These are phyloP conservation scores for Saturnispora dispora DNA, from an alignment of 805 yeast species.

Conservation along the genomic window DNA sequence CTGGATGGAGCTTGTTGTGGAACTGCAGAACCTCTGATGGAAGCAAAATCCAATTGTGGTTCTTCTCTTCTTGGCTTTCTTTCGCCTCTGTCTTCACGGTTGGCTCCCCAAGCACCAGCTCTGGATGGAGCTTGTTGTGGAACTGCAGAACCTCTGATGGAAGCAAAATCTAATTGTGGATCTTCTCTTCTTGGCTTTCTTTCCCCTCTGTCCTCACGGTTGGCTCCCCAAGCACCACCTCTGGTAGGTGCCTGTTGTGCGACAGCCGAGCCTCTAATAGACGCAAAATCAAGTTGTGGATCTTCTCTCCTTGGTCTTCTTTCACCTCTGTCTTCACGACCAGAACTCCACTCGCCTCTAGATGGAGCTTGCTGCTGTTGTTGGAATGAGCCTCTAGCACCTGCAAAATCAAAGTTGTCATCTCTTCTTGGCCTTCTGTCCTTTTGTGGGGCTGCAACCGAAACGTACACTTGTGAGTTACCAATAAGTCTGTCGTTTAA, in stretches of 20 bases:
- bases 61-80: constrained; percentile 30
- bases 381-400: constrained; percentile 32
- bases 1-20: constrained; percentile 25
- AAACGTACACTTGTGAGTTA: constrained; percentile 44
- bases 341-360: background rate
- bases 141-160: constrained; percentile 24
- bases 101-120: constrained; percentile 20
- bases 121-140: constrained; percentile 26
- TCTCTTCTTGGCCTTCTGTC: constrained; percentile 27
- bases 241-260: background rate
- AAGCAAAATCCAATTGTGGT: constrained; percentile 44
- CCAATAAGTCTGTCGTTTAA: constrained; percentile 36
- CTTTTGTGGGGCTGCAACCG: constrained; percentile 51
- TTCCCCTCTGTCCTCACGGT: constrained; percentile 10
- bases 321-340: constrained; percentile 16
- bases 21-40: constrained; percentile 24
- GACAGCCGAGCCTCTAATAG: constrained; percentile 28
- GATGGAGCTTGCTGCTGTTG: constrained; percentile 8
- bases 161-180: constrained; percentile 44
- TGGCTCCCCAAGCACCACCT: constrained; percentile 2
- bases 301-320: constrained; percentile 14
- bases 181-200: constrained; percentile 31
- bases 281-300: constrained; percentile 43
- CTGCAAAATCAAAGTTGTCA: constrained; percentile 49
- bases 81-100: constrained; percentile 10